These are phyloP conservation scores for Bretschneidera sinensis DNA, from an alignment of 345 rosid genomes.

Conservation along the genomic window DNA sequence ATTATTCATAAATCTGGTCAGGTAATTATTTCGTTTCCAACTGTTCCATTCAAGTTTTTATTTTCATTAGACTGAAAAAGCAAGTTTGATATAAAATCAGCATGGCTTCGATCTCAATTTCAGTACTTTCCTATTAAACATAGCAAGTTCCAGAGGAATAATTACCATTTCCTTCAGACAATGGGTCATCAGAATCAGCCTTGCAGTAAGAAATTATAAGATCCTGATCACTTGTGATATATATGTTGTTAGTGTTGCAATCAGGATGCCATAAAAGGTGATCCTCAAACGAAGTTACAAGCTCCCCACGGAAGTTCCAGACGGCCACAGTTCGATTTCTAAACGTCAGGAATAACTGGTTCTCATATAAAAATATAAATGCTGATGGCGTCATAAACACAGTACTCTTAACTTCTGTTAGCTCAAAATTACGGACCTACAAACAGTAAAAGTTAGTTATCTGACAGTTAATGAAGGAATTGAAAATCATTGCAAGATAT, in stretches of 20 bases:
- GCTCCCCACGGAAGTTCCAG: slow-evolving; percentile 72
- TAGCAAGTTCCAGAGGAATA: neutral
- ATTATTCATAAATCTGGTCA: neutral
- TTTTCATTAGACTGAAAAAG: no score
- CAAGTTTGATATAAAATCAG: neutral
- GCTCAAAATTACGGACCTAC: slow-evolving; percentile 48
- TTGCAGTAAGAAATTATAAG: slow-evolving; percentile 73
- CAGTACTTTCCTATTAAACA: neutral
- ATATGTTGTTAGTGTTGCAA: slow-evolving; percentile 70
- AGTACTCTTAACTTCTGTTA: slow-evolving; percentile 44
- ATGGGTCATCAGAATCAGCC: slow-evolving; percentile 51
- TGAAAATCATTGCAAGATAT: neutral
- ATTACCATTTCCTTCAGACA: slow-evolving; percentile 58
- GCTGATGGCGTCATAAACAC: slow-evolving; percentile 55
- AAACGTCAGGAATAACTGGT: slow-evolving; percentile 55
- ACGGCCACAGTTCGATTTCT: slow-evolving; percentile 61
- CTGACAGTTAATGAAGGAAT: neutral
- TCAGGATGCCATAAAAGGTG: slow-evolving; percentile 75
- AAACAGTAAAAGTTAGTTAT: slow-evolving; percentile 15
- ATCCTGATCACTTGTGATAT: slow-evolving; percentile 71
- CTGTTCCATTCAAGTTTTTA: no score
- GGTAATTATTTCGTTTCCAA: no score
- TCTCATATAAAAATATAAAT: slow-evolving; percentile 50
- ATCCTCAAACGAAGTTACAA: slow-evolving; percentile 58
- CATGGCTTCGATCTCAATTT: neutral